Percentiles rank a stretch among this genome's conserved stretches.
These are phyloP conservation scores for Ogataea zsoltii DNA, from an alignment of 805 yeast genomes.

Conservation along the genomic window DNA sequence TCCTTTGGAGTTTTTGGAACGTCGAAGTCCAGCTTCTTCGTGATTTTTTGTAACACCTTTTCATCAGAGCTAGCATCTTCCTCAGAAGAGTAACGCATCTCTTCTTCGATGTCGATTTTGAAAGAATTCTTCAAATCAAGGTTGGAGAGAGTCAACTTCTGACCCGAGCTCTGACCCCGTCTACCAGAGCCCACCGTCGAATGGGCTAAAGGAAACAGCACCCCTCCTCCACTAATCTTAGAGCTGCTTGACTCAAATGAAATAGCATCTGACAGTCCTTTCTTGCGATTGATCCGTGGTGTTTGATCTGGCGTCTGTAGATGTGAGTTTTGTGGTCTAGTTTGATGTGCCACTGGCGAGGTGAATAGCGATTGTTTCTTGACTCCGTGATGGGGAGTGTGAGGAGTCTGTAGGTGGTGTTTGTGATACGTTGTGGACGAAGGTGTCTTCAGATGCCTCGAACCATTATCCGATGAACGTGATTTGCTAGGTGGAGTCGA, in stretches of 20 bases:
- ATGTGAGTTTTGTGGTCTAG: constrained; percentile 13
- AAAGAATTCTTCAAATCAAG: constrained; percentile 25
- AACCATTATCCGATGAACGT: constrained; percentile 1
- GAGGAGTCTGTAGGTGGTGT: constrained; percentile 25
- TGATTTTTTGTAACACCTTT: constrained; percentile 16
- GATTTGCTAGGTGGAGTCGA: constrained; percentile 28
- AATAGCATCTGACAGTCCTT: constrained; percentile 26
- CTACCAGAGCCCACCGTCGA: constrained; percentile 35
- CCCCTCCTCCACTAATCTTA: constrained; percentile 12
- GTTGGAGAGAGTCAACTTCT: constrained; percentile 7
- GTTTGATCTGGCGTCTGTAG: constrained; percentile 30
- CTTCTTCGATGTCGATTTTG: constrained; percentile 26
- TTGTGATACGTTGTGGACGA: constrained; percentile 16
- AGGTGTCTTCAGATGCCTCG: constrained; percentile 21
- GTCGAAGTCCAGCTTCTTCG: constrained; percentile 24
- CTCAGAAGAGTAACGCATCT: constrained; percentile 21
- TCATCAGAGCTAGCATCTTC: constrained; percentile 18
- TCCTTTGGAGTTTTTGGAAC: constrained; percentile 39
- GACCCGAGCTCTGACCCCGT: constrained; percentile 7
- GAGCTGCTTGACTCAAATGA: constrained; percentile 13
- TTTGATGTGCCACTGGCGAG: constrained; percentile 19
- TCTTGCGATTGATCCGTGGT: constrained; percentile 24
- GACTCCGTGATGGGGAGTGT: constrained; percentile 23
- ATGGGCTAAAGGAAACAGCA: constrained; percentile 31
- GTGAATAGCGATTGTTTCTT: constrained; percentile 15